Percentiles rank a stretch among this genome's conserved stretches.
Evolutionary conservation across 208 protist genomes (phyloP).

Genomic region (Acanthamoeba healyi): DNA sequence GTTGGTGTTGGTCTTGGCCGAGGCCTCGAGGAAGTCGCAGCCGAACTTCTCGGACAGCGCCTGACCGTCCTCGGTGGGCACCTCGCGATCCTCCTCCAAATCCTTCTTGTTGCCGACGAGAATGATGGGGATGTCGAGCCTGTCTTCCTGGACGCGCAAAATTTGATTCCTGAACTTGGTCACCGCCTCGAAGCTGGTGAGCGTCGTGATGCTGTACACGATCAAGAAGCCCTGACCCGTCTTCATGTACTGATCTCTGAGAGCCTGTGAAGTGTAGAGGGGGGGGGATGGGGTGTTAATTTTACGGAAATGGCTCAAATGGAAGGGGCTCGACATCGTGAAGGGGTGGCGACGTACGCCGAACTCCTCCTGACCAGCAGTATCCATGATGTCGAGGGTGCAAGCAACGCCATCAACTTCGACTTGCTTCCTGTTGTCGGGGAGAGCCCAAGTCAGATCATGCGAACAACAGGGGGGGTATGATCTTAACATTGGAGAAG

Average conservation of each 20-base stretch:
- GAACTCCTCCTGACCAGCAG: slow-evolving; percentile 90
- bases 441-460: background rate
- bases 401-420: slow-evolving; percentile 88
- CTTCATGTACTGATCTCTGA: slow-evolving; percentile 83
- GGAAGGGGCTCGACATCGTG: background rate
- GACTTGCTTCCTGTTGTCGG: slow-evolving; percentile 84
- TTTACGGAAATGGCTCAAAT: no score
- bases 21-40: slow-evolving; percentile 82
- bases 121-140: slow-evolving; percentile 86
- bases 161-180: slow-evolving; percentile 85
- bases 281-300: background rate
- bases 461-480: background rate
- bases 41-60: slow-evolving; percentile 80
- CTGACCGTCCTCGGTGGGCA: slow-evolving; percentile 76
- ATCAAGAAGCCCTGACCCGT: slow-evolving; percentile 86
- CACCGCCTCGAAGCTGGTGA: slow-evolving; percentile 80
- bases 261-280: background rate
- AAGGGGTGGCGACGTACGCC: slow-evolving; percentile 54
- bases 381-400: slow-evolving; percentile 88
- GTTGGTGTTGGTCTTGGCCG: slow-evolving; percentile 79
- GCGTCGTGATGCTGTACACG: slow-evolving; percentile 83
- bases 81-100: slow-evolving; percentile 79
- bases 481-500: background rate
- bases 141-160: slow-evolving; percentile 83
- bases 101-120: slow-evolving; percentile 89